Evolutionary conservation across 768 basidiomycete genomes (phyloP).

Genomic region (Boletus pseudo-olivaceus): DNA sequence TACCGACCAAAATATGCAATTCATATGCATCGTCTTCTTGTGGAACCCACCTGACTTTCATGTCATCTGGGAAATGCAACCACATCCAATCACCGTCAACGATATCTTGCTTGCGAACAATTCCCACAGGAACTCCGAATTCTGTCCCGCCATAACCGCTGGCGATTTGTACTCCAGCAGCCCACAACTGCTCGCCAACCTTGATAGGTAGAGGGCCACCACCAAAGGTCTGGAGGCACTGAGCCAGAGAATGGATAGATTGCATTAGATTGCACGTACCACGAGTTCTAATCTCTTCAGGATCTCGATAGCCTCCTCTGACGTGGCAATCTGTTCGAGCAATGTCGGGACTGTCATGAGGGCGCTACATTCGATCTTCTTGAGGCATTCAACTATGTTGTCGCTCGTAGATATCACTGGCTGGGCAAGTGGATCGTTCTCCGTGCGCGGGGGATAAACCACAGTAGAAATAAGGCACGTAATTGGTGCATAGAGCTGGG

Average conservation of each 20-base stretch:
- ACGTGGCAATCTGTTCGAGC: slow-evolving; percentile 35
- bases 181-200: slow-evolving; percentile 32
- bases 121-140: slow-evolving; percentile 11
- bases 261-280: slow-evolving; percentile 19
- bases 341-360: slow-evolving; percentile 39
- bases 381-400: slow-evolving; percentile 36
- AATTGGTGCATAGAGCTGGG: slow-evolving; percentile 19
- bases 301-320: slow-evolving; percentile 20
- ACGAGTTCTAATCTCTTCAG: slow-evolving; percentile 27
- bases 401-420: slow-evolving; percentile 39
- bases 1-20: slow-evolving; percentile 35
- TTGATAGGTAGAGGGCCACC: slow-evolving; percentile 38
- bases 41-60: slow-evolving; percentile 29
- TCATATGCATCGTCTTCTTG: slow-evolving; percentile 36
- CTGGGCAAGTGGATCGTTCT: slow-evolving; percentile 14
- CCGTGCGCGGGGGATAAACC: slow-evolving; percentile 28
- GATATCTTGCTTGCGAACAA: slow-evolving; percentile 2
- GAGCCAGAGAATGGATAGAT: neutral
- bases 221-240: slow-evolving; percentile 29
- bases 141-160: slow-evolving; percentile 38
- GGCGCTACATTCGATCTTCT: slow-evolving; percentile 24
- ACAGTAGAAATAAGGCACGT: slow-evolving; percentile 11
- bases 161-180: slow-evolving; percentile 32
- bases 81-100: slow-evolving; percentile 36
- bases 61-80: slow-evolving; percentile 24